Base-by-base conservation (phyloP, 148 eudicot genomes). In the Dianthus caryophyllus region DNA sequence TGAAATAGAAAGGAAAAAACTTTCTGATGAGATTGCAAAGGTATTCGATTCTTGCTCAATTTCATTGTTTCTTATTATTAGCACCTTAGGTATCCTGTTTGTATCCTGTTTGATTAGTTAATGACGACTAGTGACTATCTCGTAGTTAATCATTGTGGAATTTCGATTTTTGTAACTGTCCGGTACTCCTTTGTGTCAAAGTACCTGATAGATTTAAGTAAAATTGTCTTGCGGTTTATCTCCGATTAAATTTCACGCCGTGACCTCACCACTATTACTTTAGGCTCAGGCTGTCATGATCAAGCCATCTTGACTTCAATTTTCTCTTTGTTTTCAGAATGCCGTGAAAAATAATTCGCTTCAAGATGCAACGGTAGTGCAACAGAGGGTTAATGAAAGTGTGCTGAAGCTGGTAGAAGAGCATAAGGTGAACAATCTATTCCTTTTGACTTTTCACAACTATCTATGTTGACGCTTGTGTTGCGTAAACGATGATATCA, bases 21-120 rank as follows among this genome's bases (percentile, higher is more conserved):
- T 94, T 6, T 44, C 76, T 27, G 98, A 90, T 75, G 98, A 94
- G 64, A 80, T 87, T 59, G 96, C 86, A 77, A 76, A 86, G 91
- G 98, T 94, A 58, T 67, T 30, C 43, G 59, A 24, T 43, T 71
- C 20, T 9, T 51, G n/a, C 46, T 25, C 18, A 33, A n/a, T 24
- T 52, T 24, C 36, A 17, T 64, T 58, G 21, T 33, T 26, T 6
- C 38, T 3, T 33, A 33, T 33, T 33, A 33, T 33, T 33, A 33
- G 38, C 38, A 33, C 38, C 7, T 33, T 2, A 33, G 7, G 4
- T 33, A 3, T 33, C 3, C 38, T 7, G 7, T 33, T 33, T n/a
- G n/a, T n/a, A n/a, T n/a, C n/a, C n/a, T n/a, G n/a, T n/a, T n/a
- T n/a, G n/a, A n/a, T n/a, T n/a, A n/a, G n/a, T n/a, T n/a, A n/a